phyloP scores from a whole-genome alignment of 257 asterid genomes.

The Solanum habrochaites region DNA sequence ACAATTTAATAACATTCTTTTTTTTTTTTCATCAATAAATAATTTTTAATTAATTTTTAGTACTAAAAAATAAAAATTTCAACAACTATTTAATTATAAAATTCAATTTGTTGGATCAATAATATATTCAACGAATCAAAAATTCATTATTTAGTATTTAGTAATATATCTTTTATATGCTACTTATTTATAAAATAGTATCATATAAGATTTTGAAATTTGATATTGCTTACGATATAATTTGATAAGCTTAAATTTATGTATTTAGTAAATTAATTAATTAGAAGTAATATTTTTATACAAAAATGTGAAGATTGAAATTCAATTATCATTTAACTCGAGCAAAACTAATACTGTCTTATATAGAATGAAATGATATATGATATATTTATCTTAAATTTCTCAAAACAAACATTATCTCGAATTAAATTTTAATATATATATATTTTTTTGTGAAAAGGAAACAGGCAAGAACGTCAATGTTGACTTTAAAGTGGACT shows the following conservation, averaged over 20 bases:
- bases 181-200: too few relatives aligned
- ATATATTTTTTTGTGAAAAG: not conserved
- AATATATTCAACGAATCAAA: not conserved
- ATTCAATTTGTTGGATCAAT: not conserved
- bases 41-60: too few relatives aligned
- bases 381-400: not conserved
- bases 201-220: not conserved
- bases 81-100: not conserved
- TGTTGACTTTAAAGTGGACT: not conserved
- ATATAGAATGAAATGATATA: too few relatives aligned
- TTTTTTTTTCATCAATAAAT: too few relatives aligned
- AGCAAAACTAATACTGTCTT: not conserved
- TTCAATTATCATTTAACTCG: too few relatives aligned
- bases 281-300: not conserved
- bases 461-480: not conserved
- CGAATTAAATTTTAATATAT: not conserved
- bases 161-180: not conserved
- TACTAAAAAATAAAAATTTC: not conserved
- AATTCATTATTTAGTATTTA: not conserved
- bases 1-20: not conserved
- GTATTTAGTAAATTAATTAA: not conserved
- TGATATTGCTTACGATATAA: not conserved
- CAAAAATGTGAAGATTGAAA: too few relatives aligned
- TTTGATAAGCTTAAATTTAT: not conserved
- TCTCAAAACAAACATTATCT: not conserved